phyloP scores from a whole-genome alignment of 164 flowering plant genomes.

The Hamamelis virginiana region DNA sequence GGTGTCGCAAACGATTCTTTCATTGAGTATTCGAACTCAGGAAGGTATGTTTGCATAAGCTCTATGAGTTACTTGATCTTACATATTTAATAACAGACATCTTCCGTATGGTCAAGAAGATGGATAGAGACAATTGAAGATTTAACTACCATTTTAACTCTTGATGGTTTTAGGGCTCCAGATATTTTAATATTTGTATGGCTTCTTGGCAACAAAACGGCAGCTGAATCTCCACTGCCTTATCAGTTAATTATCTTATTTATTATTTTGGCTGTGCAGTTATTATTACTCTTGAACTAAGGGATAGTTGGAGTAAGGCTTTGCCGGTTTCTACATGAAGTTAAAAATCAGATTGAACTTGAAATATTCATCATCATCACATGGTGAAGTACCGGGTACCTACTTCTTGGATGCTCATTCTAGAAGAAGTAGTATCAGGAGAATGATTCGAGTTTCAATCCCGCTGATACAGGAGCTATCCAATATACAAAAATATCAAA shows the following conservation, averaged over 20 bases:
- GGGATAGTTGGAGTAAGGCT: no score
- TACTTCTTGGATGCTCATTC: not conserved
- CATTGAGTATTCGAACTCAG: constrained; percentile 32
- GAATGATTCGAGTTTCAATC: not conserved
- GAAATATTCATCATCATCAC: not conserved
- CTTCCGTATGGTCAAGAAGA: no score
- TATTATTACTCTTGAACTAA: not conserved
- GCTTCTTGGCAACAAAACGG: no score
- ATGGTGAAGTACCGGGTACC: not conserved
- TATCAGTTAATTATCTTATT: no score
- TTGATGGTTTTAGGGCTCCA: no score
- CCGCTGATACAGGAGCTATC: not conserved
- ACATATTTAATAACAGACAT: not conserved
- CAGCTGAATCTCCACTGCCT: no score
- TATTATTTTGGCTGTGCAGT: no score
- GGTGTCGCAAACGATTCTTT: constrained; percentile 80
- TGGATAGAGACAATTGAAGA: no score
- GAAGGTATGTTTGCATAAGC: constrained; percentile 3
- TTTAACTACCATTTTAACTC: no score
- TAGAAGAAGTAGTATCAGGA: not conserved
- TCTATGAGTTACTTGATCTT: not conserved
- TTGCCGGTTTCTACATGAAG: not conserved
- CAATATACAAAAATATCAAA: not conserved
- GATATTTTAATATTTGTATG: no score
- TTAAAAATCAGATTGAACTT: not conserved